A percentile compares a stretch with the other conserved stretches of the same genome.
Conservation (phyloP, 352 stramenopile species). For the Phytopythium montanum region DNA sequence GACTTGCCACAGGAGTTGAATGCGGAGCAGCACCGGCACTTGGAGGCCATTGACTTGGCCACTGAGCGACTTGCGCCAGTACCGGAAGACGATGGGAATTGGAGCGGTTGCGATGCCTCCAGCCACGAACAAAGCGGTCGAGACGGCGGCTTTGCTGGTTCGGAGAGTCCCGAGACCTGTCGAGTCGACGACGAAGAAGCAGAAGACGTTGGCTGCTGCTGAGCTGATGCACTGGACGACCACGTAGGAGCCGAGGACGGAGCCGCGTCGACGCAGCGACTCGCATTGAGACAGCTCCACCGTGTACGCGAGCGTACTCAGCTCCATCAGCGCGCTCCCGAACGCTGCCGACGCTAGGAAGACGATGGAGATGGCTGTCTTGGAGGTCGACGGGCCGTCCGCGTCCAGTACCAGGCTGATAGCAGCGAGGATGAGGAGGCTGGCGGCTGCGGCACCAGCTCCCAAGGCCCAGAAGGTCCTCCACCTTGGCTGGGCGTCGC, state of each 20-base stretch:
- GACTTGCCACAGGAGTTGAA: conserved; percentile 39
- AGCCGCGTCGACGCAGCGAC: conserved; percentile 25
- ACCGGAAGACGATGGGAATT: conserved; percentile 27
- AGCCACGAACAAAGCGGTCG: conserved; percentile 14
- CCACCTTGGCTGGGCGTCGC: conserved; percentile 11
- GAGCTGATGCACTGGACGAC: conserved; percentile 16
- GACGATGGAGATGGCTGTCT: conserved; percentile 19
- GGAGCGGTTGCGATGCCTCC: conserved; percentile 20
- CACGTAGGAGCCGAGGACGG: conserved; percentile 31
- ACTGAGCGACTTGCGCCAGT: conserved; percentile 23
- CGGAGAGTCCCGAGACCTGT: conserved; percentile 5
- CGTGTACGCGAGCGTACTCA: conserved; percentile 26
- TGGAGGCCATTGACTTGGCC: conserved; percentile 5
- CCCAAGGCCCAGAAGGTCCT: conserved; percentile 78
- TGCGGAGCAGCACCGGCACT: conserved; percentile 26
- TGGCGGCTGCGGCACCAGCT: conserved; percentile 15
- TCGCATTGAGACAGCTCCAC: conserved; percentile 44
- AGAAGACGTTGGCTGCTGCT: conserved; percentile 5
- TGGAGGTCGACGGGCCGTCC: background rate
- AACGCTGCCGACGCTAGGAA: conserved; percentile 17
- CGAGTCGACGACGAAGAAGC: conserved; percentile 16
- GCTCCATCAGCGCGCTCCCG: conserved; percentile 26
- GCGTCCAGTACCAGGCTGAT: conserved; percentile 24
- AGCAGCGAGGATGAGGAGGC: conserved; percentile 22
- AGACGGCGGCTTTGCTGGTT: conserved; percentile 13